These are phyloP conservation scores for Scheffersomyces quercinus DNA, from an alignment of 1,139 yeast genomes.

Conservation along the genomic window DNA sequence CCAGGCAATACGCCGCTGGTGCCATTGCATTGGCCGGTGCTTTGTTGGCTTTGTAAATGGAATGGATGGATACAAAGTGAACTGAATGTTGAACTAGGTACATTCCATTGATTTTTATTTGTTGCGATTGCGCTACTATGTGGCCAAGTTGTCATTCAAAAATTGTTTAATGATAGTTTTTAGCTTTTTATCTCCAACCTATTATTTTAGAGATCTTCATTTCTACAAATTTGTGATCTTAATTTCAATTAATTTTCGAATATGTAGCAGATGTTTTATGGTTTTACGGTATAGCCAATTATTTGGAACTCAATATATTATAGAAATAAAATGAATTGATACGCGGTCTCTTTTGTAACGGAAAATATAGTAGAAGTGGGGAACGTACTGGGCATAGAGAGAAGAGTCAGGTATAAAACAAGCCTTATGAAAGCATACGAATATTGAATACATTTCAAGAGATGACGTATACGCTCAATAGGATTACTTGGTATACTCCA, in stretches of 20 bases:
- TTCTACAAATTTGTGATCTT: not conserved
- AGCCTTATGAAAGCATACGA: too few relatives aligned
- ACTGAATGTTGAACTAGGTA: too few relatives aligned
- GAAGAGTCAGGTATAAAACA: too few relatives aligned
- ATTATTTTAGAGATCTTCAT: not conserved
- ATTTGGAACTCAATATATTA: not conserved
- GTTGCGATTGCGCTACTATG: too few relatives aligned
- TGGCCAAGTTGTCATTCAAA: not conserved
- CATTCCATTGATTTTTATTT: too few relatives aligned
- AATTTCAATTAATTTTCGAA: not conserved
- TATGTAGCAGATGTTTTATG: not conserved
- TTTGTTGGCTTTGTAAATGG: constrained; percentile 49
- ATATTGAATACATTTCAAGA: too few relatives aligned
- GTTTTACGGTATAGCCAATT: not conserved
- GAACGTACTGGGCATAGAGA: too few relatives aligned
- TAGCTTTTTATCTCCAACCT: not conserved
- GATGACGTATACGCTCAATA: too few relatives aligned
- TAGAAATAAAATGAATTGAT: not conserved
- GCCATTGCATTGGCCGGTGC: constrained; percentile 55
- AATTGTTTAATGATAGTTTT: not conserved
- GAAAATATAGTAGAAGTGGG: too few relatives aligned
- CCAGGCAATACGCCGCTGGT: constrained; percentile 38
- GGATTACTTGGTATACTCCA: too few relatives aligned
- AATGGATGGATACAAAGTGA: not conserved
- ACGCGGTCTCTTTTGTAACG: too few relatives aligned